Evolutionary conservation across 192 early-diverging fungal species (phyloP).

Genomic region (Lunasporangiospora selenospora): DNA sequence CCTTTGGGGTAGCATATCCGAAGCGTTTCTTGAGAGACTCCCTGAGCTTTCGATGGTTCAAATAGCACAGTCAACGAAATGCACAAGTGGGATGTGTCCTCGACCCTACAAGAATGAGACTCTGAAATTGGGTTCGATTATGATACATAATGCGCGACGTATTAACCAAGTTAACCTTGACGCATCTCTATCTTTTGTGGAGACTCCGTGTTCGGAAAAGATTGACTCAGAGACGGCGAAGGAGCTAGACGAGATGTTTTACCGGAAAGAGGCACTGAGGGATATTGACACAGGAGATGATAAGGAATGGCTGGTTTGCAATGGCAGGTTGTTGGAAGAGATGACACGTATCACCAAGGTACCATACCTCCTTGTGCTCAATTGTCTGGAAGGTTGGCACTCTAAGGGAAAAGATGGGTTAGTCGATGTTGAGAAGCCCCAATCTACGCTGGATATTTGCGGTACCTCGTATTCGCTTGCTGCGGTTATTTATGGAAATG

Average conservation of each 20-base stretch:
- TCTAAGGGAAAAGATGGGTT: not conserved
- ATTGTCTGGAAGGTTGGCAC: slow-evolving; percentile 1
- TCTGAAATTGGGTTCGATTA: too few species aligned
- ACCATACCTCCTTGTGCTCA: slow-evolving; percentile 5
- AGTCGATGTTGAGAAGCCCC: too few species aligned
- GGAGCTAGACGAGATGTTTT: not conserved
- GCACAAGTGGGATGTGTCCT: too few species aligned
- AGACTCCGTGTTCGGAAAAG: not conserved
- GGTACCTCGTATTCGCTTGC: not conserved
- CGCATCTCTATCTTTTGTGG: not conserved
- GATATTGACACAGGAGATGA: slow-evolving; percentile 3
- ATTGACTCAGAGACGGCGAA: not conserved
- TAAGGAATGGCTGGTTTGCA: not conserved
- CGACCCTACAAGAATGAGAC: too few species aligned
- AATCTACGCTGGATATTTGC: not conserved
- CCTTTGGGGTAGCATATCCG: too few species aligned
- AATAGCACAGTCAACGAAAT: too few species aligned
- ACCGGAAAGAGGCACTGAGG: not conserved
- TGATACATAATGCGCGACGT: not conserved
- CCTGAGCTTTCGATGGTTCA: too few species aligned
- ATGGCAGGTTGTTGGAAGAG: not conserved
- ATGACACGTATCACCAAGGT: not conserved
- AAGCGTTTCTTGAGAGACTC: too few species aligned
- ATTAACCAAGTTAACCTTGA: slow-evolving; percentile 5
- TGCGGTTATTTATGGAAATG: slow-evolving; percentile 8